Evolutionary conservation across 2,329 filamentous ascomycete genomes (phyloP).

Genomic region (Cordyceps cateniannulata): DNA sequence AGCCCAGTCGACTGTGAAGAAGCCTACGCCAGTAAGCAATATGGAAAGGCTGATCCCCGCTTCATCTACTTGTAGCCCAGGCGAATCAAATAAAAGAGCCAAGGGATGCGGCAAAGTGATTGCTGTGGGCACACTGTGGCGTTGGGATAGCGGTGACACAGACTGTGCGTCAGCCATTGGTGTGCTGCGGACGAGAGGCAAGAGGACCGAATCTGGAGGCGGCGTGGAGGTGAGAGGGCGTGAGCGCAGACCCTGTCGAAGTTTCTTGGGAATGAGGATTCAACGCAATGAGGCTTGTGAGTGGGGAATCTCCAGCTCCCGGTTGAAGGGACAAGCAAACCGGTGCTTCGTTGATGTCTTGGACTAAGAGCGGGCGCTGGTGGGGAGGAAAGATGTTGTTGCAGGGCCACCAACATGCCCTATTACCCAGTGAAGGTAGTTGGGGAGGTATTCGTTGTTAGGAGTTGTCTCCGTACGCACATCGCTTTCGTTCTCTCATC

Average conservation of each 20-base stretch:
- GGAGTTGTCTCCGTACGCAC: background rate
- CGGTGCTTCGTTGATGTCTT: background rate
- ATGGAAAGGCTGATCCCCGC: background rate
- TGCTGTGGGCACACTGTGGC: background rate
- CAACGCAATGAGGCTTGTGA: slow-evolving; percentile 1
- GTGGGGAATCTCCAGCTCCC: background rate
- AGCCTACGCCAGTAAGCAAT: background rate
- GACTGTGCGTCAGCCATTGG: slow-evolving; percentile 3
- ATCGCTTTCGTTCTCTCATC: background rate
- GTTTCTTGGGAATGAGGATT: slow-evolving; percentile 10
- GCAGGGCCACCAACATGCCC: slow-evolving; percentile 10
- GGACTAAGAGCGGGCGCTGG: background rate
- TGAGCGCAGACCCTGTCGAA: slow-evolving; percentile 5
- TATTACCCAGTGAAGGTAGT: background rate
- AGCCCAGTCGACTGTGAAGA: background rate
- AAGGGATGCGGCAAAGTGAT: background rate
- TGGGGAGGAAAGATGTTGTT: background rate
- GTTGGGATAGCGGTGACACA: background rate
- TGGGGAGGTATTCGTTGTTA: background rate
- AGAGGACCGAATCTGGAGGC: slow-evolving; percentile 7
- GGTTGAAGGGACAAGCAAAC: background rate
- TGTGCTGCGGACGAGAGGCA: background rate
- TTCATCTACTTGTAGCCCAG: background rate
- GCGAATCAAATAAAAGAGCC: background rate
- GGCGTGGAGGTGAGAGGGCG: slow-evolving; percentile 1